Conservation (phyloP, 2,329 filamentous ascomycete genomes). For the Coniochaeta hoffmannii region DNA sequence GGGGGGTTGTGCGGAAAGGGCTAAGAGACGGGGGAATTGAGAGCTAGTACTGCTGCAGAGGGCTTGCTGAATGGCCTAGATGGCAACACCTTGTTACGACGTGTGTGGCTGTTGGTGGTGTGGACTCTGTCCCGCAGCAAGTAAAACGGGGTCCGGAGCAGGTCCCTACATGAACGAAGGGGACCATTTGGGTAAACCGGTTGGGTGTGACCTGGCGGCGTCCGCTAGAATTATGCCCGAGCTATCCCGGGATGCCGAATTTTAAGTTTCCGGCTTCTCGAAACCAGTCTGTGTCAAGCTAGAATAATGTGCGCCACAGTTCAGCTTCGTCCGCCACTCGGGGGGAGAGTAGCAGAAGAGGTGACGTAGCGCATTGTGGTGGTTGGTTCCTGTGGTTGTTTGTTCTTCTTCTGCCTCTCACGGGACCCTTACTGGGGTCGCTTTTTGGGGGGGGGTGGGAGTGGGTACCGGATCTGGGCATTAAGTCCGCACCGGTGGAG, state of each 20-base stretch:
- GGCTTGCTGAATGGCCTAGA: too few relatives aligned
- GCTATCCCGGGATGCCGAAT: background rate
- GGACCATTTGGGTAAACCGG: background rate
- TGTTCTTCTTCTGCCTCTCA: background rate
- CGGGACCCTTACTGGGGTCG: background rate
- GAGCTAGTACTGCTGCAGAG: background rate
- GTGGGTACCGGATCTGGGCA: background rate
- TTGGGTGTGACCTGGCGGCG: background rate
- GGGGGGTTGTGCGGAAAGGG: slow-evolving; percentile 7
- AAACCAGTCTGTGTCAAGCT: background rate
- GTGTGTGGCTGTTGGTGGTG: background rate
- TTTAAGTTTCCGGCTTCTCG: background rate
- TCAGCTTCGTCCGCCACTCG: background rate
- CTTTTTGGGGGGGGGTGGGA: background rate
- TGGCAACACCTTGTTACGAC: too few relatives aligned
- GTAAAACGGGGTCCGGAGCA: background rate
- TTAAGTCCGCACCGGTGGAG: background rate
- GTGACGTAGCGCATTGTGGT: background rate
- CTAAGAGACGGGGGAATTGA: too few relatives aligned
- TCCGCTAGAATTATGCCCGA: slow-evolving; percentile 1
- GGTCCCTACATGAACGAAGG: background rate
- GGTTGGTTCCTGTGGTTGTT: background rate
- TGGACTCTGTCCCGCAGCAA: background rate
- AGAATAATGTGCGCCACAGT: background rate
- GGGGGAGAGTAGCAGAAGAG: background rate